phyloP scores from a whole-genome alignment of 2,329 filamentous ascomycete genomes.

The Colletotrichum gigasporum region DNA sequence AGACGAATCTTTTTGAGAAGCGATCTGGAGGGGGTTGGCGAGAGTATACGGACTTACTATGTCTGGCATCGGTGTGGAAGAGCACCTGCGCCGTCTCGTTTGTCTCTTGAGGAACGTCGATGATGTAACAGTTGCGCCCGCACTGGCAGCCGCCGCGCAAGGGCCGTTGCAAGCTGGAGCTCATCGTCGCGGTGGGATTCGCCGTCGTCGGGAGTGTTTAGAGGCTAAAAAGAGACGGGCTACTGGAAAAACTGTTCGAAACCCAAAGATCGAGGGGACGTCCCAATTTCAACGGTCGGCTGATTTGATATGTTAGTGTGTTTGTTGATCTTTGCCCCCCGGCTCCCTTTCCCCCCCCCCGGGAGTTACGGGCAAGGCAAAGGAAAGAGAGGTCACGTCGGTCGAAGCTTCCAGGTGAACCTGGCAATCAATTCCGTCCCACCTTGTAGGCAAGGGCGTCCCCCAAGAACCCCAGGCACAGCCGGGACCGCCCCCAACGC shows the following conservation, averaged over 20 bases:
- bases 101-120: constrained; percentile 71
- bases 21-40: neutral
- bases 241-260: neutral
- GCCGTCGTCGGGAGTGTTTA: neutral
- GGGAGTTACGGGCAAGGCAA: neutral
- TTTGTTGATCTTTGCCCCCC: constrained; percentile 23
- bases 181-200: constrained; percentile 30
- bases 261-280: neutral
- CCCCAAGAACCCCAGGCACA: neutral
- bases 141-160: constrained; percentile 85
- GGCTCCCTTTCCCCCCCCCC: no score
- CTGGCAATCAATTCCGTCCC: constrained; percentile 17
- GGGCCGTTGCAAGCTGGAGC: constrained; percentile 58
- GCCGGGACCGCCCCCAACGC: neutral
- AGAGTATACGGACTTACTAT: constrained; percentile 67
- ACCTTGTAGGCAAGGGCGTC: neutral
- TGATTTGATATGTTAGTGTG: constrained; percentile 5
- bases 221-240: neutral
- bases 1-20: neutral
- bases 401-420: constrained; percentile 31
- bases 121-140: constrained; percentile 83
- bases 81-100: constrained; percentile 71
- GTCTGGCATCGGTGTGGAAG: constrained; percentile 75
- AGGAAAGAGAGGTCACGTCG: constrained; percentile 4
- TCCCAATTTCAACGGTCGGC: neutral